Percentiles rank a stretch among this genome's conserved stretches.
phyloP scores from a whole-genome alignment of 2,329 filamentous ascomycete genomes.

The Aspergillus ibericus region DNA sequence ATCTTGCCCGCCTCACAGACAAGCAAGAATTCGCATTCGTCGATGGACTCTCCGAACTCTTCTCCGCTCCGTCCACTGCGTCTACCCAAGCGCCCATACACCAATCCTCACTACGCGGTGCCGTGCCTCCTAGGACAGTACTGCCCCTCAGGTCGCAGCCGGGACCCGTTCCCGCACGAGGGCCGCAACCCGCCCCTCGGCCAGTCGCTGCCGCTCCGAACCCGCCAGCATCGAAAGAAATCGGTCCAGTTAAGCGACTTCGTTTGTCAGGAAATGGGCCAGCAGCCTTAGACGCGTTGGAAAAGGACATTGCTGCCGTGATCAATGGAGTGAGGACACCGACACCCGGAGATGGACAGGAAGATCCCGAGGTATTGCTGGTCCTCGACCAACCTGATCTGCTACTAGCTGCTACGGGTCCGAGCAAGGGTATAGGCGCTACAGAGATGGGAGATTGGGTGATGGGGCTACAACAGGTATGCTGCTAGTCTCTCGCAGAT shows the following conservation, averaged over 20 bases:
- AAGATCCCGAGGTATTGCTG: constrained; percentile 50
- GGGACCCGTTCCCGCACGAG: constrained; percentile 23
- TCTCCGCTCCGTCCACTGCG: constrained; percentile 30
- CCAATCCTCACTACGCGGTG: constrained; percentile 13
- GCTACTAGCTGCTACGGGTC: constrained; percentile 60
- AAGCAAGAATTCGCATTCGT: constrained; percentile 68
- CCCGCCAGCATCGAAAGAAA: constrained; percentile 18
- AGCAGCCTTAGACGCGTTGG: constrained; percentile 33
- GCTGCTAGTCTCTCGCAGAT: constrained; percentile 26
- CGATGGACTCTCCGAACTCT: constrained; percentile 69
- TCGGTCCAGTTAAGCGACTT: constrained; percentile 27
- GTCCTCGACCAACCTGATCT: constrained; percentile 67
- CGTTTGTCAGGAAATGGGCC: constrained; percentile 31
- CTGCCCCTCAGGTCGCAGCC: constrained; percentile 31
- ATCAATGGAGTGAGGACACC: constrained; percentile 32
- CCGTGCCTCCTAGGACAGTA: constrained; percentile 22
- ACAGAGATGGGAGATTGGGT: constrained; percentile 57
- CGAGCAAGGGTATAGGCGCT: constrained; percentile 44
- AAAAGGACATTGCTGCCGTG: constrained; percentile 35
- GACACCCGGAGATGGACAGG: constrained; percentile 21
- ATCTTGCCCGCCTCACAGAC: constrained; percentile 61
- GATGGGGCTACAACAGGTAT: constrained; percentile 63
- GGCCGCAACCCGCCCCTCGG: constrained; percentile 15
- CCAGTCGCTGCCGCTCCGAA: constrained; percentile 9
- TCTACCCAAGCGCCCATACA: constrained; percentile 13